phyloP scores from a whole-genome alignment of 2,329 filamentous ascomycete species.

The Microcyclosporella mali region DNA sequence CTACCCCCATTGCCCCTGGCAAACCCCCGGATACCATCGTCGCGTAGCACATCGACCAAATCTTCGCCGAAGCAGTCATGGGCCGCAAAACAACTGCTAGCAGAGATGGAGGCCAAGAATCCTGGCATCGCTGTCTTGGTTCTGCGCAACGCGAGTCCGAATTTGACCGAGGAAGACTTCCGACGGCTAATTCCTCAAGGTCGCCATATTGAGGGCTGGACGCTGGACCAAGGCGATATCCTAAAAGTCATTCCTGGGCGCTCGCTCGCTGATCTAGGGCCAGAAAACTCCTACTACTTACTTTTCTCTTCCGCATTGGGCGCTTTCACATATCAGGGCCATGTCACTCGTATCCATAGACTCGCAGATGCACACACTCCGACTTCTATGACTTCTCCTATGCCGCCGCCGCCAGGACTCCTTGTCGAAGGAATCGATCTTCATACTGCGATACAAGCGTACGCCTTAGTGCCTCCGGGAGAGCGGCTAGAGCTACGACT shows the following conservation, averaged over 20 bases:
- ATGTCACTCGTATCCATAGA: slow-evolving; percentile 47
- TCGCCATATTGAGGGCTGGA: slow-evolving; percentile 61
- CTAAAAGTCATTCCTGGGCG: slow-evolving; percentile 56
- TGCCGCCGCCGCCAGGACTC: slow-evolving; percentile 39
- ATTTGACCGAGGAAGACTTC: slow-evolving; percentile 64
- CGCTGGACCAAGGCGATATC: slow-evolving; percentile 49
- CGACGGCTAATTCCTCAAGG: slow-evolving; percentile 58
- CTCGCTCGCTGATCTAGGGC: slow-evolving; percentile 57
- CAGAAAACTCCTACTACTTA: slow-evolving; percentile 61
- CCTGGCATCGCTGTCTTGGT: slow-evolving; percentile 45
- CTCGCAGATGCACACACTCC: slow-evolving; percentile 41
- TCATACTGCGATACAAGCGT: slow-evolving; percentile 37
- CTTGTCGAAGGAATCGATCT: slow-evolving; percentile 45
- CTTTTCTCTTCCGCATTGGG: slow-evolving; percentile 58
- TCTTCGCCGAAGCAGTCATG: slow-evolving; percentile 15
- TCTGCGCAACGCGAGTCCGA: slow-evolving; percentile 53
- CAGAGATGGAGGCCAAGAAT: slow-evolving; percentile 7
- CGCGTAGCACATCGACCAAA: background rate
- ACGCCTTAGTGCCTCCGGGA: slow-evolving; percentile 46
- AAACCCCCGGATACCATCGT: background rate
- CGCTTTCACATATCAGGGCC: slow-evolving; percentile 56
- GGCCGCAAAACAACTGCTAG: slow-evolving; percentile 16
- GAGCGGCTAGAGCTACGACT: slow-evolving; percentile 31
- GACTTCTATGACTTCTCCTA: slow-evolving; percentile 36
- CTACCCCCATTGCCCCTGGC: slow-evolving; percentile 30